Evolutionary conservation across 441 rosid genomes (phyloP).

Genomic region (California macrophylla): DNA sequence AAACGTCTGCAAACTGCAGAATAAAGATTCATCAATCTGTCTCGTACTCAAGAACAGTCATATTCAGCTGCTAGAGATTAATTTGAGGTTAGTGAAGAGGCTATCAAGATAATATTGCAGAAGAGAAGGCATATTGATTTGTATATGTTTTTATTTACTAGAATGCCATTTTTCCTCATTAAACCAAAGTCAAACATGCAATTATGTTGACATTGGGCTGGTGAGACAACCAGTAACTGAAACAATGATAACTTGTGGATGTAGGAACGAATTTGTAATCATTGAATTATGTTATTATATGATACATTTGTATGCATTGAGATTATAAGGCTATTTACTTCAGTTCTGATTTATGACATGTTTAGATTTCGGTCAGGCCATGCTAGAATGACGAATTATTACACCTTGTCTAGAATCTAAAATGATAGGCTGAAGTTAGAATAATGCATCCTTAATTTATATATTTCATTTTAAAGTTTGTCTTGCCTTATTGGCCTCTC

Average conservation of each 20-base stretch:
- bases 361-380: not conserved
- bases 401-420: not conserved
- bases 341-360: not conserved
- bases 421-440: not conserved
- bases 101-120: constrained; percentile 9
- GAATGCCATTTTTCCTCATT: constrained; percentile 6
- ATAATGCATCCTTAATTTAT: not conserved
- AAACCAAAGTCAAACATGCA: constrained; percentile 5
- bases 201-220: not conserved
- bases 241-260: constrained; percentile 9
- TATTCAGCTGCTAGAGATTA: constrained; percentile 13
- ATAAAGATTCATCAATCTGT: constrained; percentile 5
- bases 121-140: constrained; percentile 14
- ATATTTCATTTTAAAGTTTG: not conserved
- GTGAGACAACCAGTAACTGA: constrained; percentile 3
- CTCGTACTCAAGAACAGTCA: not conserved
- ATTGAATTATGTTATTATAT: not conserved
- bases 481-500: not conserved
- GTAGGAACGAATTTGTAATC: constrained; percentile 11
- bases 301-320: constrained; percentile 4
- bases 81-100: constrained; percentile 22
- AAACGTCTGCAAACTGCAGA: constrained; percentile 15
- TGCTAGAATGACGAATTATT: not conserved
- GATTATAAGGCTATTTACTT: not conserved
- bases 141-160: constrained; percentile 13